Percentiles rank a stretch among this genome's conserved stretches.
Evolutionary conservation across 108 stramenopile genomes (phyloP).

Genomic region (Cyclostephanos invisitatus): DNA sequence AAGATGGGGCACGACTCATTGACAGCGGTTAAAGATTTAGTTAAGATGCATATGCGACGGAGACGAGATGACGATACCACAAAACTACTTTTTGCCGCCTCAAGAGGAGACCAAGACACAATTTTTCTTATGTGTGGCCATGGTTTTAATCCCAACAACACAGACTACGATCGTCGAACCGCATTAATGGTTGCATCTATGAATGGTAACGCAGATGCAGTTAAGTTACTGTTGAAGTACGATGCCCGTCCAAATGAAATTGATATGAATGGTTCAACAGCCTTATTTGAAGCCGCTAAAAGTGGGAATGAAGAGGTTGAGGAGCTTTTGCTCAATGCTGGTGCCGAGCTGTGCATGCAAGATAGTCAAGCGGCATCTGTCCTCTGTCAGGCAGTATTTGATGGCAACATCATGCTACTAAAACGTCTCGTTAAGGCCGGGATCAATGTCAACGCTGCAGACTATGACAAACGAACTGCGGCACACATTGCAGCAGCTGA

Average conservation of each 20-base stretch:
- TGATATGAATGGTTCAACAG: slow-evolving; percentile 69
- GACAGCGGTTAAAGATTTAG: slow-evolving; percentile 51
- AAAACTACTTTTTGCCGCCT: slow-evolving; percentile 63
- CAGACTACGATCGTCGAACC: slow-evolving; percentile 69
- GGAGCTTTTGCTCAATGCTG: slow-evolving; percentile 39
- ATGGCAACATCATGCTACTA: slow-evolving; percentile 49
- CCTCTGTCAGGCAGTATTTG: slow-evolving; percentile 53
- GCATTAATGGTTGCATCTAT: slow-evolving; percentile 75
- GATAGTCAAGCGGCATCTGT: slow-evolving; percentile 50
- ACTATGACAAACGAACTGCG: slow-evolving; percentile 62
- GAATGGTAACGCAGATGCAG: slow-evolving; percentile 71
- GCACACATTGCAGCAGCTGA: slow-evolving; percentile 61
- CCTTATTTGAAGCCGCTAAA: slow-evolving; percentile 61
- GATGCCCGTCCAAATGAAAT: slow-evolving; percentile 59
- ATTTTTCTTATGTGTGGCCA: slow-evolving; percentile 67
- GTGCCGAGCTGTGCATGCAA: slow-evolving; percentile 46
- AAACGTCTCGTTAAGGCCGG: slow-evolving; percentile 51
- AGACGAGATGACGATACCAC: slow-evolving; percentile 70
- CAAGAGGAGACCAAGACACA: slow-evolving; percentile 64
- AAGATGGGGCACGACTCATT: slow-evolving; percentile 10
- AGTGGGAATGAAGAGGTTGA: slow-evolving; percentile 59
- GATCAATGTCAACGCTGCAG: slow-evolving; percentile 57
- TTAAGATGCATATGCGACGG: slow-evolving; percentile 65
- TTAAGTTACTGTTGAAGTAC: slow-evolving; percentile 51
- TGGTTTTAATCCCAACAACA: slow-evolving; percentile 70